Percentiles rank a stretch among this genome's conserved stretches.
Evolutionary conservation across 345 rosid genomes (phyloP).

Genomic region (Diplotaxis tenuifolia): DNA sequence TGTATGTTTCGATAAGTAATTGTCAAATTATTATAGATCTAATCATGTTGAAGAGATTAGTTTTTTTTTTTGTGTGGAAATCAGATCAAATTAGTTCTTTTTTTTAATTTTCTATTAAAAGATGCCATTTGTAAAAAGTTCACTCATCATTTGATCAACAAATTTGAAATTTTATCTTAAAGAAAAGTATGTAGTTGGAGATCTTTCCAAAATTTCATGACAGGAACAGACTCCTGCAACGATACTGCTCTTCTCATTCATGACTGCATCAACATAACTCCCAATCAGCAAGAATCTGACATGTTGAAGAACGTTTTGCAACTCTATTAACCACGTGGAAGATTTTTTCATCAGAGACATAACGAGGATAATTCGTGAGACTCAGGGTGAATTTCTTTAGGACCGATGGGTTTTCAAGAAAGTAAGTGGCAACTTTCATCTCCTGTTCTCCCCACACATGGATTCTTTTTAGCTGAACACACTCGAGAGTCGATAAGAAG

Average conservation of each 20-base stretch:
- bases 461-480: slow-evolving; percentile 1
- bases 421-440: slow-evolving; percentile 7
- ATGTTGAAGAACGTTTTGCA: slow-evolving; percentile 7
- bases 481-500: slow-evolving; percentile 8
- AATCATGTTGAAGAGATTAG: no score
- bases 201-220: not conserved
- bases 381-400: slow-evolving; percentile 9
- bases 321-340: not conserved
- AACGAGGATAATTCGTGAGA: not conserved
- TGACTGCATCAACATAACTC: not conserved
- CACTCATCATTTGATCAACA: no score
- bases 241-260: not conserved
- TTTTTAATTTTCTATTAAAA: no score
- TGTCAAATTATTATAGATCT: no score
- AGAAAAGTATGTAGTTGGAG: no score
- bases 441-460: not conserved
- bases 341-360: not conserved
- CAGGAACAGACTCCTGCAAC: not conserved
- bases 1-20: no score
- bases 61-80: no score
- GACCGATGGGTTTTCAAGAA: slow-evolving; percentile 17
- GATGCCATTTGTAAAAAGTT: no score
- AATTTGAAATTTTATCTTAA: no score
- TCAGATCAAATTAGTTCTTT: no score
- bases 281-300: not conserved